phyloP scores from a whole-genome alignment of 768 basidiomycete genomes.

The Strobilomyces dryophilus region DNA sequence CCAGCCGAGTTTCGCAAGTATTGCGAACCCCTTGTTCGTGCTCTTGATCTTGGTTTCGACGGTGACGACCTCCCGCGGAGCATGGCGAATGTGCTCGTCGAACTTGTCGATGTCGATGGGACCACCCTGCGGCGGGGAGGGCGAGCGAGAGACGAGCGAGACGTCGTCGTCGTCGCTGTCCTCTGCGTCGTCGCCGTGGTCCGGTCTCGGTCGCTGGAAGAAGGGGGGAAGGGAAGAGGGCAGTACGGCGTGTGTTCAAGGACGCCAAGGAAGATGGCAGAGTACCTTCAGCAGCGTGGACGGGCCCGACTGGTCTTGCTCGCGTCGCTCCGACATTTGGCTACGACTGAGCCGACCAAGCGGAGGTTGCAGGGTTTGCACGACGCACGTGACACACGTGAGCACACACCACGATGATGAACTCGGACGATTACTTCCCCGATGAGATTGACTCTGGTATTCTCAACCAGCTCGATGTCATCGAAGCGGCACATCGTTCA shows the following conservation, averaged over 20 bases:
- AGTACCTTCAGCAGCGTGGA: constrained; percentile 62
- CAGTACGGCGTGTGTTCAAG: constrained; percentile 48
- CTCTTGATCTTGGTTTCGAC: constrained; percentile 78
- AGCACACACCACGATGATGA: constrained; percentile 42
- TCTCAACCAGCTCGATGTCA: constrained; percentile 59
- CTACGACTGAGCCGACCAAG: too few relatives aligned
- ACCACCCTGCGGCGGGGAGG: constrained; percentile 56
- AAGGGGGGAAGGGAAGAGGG: constrained; percentile 43
- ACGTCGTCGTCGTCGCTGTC: constrained; percentile 62
- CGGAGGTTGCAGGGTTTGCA: too few relatives aligned
- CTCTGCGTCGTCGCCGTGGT: constrained; percentile 34
- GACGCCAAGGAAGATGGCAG: constrained; percentile 45
- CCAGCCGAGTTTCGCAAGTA: constrained; percentile 84
- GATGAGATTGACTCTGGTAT: constrained; percentile 60
- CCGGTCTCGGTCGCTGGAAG: constrained; percentile 59
- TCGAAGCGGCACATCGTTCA: constrained; percentile 56
- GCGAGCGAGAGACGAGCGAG: constrained; percentile 70
- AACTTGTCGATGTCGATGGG: constrained; percentile 61
- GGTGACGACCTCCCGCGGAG: constrained; percentile 64
- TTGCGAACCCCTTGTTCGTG: constrained; percentile 74
- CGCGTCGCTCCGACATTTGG: constrained; percentile 21
- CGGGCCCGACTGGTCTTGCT: constrained; percentile 22
- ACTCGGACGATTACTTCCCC: constrained; percentile 73
- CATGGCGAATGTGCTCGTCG: constrained; percentile 55
- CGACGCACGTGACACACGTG: constrained; percentile 13